Base-by-base conservation (phyloP, 192 early-diverging fungal genomes). In the Coemansia sp. region DNA sequence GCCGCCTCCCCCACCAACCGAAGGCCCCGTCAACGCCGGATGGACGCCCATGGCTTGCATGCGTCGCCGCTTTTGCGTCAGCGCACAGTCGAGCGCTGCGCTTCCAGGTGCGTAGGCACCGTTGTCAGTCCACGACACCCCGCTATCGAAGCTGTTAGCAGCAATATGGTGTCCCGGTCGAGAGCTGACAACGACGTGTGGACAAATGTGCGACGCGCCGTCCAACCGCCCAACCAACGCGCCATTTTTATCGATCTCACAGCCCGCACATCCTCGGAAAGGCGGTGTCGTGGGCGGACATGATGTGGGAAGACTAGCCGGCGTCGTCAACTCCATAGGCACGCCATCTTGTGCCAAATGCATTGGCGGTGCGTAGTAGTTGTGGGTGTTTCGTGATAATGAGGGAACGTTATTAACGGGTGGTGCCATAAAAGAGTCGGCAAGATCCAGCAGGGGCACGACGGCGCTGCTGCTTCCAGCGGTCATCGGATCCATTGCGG, bases 281-380 rank as follows among this genome's bases (percentile, higher is more conserved):
- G 54, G 36, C 46, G 54, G 65, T 16, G 57, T 64, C 21, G 61
- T 37, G 41, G 50, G 65, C 27, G 42, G 41, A 44, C 72, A 68
- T 17, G 31, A 40, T 13, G 72, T 56, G 17, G 19, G 62, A 31
- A 63, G 40, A 39, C 74, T 76, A 14, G 74, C 66, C 16, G 74
- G 74, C 57, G 68, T 75, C 13, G 74, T 66, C 57, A 70, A 24
- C 35, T 70, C 68, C 3, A 42, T 14, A 57, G 54, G 16, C 31
- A 57, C 14, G 17, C 54, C 16, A 16, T 33, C 16, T 0, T 57
- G 54, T 3, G 7, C 29, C 31, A 33, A 17, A 21, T n/a, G 46
- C 19, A 24, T n/a, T 48, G 46, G 46, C 29, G 54, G 29, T 6
- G 17, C 29, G 31, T 33, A 35, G 16, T 17, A 17, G 14, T 57